Evolutionary conservation across 1,284 basidiomycete species (phyloP), one percentile per base, ranked within the genome.

Genomic region (Phellopilus nigrolimitatus): DNA sequence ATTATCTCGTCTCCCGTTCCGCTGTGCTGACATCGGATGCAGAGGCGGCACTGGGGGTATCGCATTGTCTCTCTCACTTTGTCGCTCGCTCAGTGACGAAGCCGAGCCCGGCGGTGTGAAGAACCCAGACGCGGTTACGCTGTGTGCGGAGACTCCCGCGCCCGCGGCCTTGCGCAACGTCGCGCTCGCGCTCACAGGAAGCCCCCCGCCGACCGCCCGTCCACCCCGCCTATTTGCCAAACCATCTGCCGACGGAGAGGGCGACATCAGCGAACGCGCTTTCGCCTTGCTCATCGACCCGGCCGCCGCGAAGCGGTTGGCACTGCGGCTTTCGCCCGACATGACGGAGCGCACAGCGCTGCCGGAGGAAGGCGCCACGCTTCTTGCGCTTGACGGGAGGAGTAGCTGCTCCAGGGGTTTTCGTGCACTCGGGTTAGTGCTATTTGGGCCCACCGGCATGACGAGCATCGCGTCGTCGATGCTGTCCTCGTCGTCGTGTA

Each of bases 401-500:
- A 54, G 34, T 22, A 54, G 37, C 44, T 56, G 56, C 55, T 53
- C 58, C 57, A 56, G 49, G 55, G 10, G 30, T 57, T 55, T 9
- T 30, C 47, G 43, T 17, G 41, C 15, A 19, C 44, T 36, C 13
- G 53, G 30, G 48, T 47, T 41, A 1, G 37, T 17, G 39, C 55
- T 53, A 46, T 57, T 65, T 15, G 79, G 79, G 0, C 79, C 84
- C 47, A 85, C 72, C 3, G 82, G 80, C 84, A 86, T 85, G 17
- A 85, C 78, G 45, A 87, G 73, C 78, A 85, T 82, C 41, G 73
- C 79, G 63, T 87, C 83, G 60, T 87, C 84, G 46, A 84, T 77
- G 39, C 80, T 79, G 25, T 84, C 80, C 54, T 85, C 82, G 22
- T 84, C 80, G 49, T 80, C 76, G 15, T 74, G 58, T 19, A 61